These are phyloP conservation scores for Talinum fruticosum DNA, from an alignment of 148 eudicot genomes.

Conservation along the genomic window DNA sequence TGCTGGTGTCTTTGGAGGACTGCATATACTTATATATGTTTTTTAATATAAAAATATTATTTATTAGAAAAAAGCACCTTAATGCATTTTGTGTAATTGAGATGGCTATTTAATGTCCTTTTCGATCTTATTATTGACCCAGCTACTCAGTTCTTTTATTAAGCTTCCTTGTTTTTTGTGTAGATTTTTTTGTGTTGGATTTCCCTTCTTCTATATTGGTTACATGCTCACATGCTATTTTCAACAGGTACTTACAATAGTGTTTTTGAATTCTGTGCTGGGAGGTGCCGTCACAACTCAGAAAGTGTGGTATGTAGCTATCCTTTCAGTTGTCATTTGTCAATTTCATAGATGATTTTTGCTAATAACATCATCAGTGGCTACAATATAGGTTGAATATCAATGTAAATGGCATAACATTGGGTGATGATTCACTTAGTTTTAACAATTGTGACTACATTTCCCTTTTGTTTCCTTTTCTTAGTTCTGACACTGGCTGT, in stretches of 20 bases:
- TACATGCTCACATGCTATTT: constrained; percentile 15
- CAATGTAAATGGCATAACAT: too few relatives aligned
- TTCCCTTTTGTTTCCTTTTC: background rate
- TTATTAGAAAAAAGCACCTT: background rate
- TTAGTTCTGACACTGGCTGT: background rate
- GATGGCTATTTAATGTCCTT: background rate
- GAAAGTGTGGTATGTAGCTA: constrained; percentile 75
- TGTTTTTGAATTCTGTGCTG: constrained; percentile 88
- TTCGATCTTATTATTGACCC: background rate
- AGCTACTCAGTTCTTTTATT: background rate
- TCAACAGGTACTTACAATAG: constrained; percentile 70
- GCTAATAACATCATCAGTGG: background rate
- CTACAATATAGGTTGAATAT: background rate
- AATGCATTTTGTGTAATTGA: background rate
- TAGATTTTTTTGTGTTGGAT: background rate
- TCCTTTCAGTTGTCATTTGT: background rate
- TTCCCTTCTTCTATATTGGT: background rate
- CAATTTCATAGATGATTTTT: background rate
- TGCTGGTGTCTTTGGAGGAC: background rate
- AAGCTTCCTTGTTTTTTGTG: constrained; percentile 5
- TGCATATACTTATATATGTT: background rate
- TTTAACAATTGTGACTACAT: background rate
- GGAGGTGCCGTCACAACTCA: constrained; percentile 97
- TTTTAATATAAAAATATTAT: background rate
- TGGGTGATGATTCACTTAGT: background rate